These are phyloP conservation scores for Sordariomycetes sp. DNA, from an alignment of 2,329 filamentous ascomycete species.

Conservation along the genomic window DNA sequence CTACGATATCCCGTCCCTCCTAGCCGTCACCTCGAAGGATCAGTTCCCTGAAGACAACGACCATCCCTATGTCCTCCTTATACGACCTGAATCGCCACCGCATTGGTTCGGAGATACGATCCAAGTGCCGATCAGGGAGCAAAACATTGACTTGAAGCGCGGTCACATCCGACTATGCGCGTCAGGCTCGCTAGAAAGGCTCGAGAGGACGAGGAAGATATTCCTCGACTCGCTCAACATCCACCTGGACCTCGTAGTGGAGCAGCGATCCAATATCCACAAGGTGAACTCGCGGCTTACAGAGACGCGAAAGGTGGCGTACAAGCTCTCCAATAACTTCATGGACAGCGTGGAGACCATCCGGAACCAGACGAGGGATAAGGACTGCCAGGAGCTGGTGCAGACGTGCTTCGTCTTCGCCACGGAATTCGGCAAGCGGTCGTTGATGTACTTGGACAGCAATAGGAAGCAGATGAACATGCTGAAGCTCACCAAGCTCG, in stretches of 20 bases:
- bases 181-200: slow-evolving; percentile 66
- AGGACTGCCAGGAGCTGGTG: slow-evolving; percentile 88
- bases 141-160: slow-evolving; percentile 71
- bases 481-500: slow-evolving; percentile 82
- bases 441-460: slow-evolving; percentile 87
- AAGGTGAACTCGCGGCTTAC: slow-evolving; percentile 85
- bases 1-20: slow-evolving; percentile 72
- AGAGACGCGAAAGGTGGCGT: slow-evolving; percentile 90
- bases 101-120: slow-evolving; percentile 73
- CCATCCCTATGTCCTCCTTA: slow-evolving; percentile 74
- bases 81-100: slow-evolving; percentile 67
- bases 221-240: slow-evolving; percentile 71
- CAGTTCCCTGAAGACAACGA: slow-evolving; percentile 54
- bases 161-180: slow-evolving; percentile 82
- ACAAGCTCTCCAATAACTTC: slow-evolving; percentile 93
- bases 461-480: slow-evolving; percentile 96
- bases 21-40: slow-evolving; percentile 53
- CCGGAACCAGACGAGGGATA: slow-evolving; percentile 66
- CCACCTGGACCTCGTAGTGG: slow-evolving; percentile 78
- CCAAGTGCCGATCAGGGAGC: slow-evolving; percentile 57
- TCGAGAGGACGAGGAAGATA: slow-evolving; percentile 64
- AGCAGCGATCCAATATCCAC: slow-evolving; percentile 84
- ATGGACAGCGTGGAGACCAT: slow-evolving; percentile 98
- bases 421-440: slow-evolving; percentile 96
- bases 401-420: slow-evolving; percentile 97